Percentiles rank a stretch among this genome's conserved stretches.
Evolutionary conservation across 140 eudicot species (phyloP).

Genomic region (Flaveria floridana): DNA sequence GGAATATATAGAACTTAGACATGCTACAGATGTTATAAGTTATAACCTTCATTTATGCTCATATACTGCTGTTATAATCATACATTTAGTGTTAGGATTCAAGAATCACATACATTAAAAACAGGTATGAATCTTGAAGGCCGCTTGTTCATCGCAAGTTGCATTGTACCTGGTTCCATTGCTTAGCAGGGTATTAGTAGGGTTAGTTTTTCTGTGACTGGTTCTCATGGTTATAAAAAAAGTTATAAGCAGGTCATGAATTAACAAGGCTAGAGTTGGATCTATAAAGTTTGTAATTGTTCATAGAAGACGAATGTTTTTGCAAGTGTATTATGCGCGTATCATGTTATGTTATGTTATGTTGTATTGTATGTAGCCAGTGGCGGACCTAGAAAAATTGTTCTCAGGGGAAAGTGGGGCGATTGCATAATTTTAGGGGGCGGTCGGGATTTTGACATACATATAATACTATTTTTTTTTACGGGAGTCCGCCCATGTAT

Average conservation of each 20-base stretch:
- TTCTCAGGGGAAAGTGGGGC: too few species aligned
- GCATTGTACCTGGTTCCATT: background rate
- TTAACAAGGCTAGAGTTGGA: background rate
- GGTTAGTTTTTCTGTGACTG: background rate
- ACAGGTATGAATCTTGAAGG: background rate
- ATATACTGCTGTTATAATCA: background rate
- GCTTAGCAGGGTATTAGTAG: background rate
- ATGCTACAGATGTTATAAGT: background rate
- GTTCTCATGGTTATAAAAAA: background rate
- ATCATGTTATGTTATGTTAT: background rate
- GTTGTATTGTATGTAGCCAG: too few species aligned
- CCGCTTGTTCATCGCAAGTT: background rate
- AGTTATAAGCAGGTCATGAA: background rate
- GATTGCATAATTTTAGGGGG: too few species aligned
- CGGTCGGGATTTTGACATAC: too few species aligned
- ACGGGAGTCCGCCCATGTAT: background rate
- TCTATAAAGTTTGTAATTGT: background rate
- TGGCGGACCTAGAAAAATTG: too few species aligned
- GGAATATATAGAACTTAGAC: background rate
- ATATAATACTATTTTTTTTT: too few species aligned
- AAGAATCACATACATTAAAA: background rate
- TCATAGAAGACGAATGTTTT: background rate
- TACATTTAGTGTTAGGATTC: background rate
- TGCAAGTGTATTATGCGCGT: background rate
- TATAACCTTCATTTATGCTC: slow-evolving; percentile 11